These are phyloP conservation scores for Hanseniaspora nectarophila DNA, from an alignment of 805 yeast species.

Conservation along the genomic window DNA sequence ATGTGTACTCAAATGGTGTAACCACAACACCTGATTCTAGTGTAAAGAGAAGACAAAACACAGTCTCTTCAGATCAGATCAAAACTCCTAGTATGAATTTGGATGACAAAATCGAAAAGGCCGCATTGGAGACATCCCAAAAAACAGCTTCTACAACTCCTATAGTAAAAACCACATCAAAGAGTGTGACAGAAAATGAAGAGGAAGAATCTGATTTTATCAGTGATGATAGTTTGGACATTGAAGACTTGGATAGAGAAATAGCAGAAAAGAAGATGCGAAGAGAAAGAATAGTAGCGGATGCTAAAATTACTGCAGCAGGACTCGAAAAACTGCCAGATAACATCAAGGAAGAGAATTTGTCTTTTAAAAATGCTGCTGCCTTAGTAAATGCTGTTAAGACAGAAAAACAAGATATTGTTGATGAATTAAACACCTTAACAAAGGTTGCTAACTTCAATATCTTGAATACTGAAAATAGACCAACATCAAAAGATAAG, in stretches of 20 bases:
- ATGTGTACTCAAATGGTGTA: background rate
- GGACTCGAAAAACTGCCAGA: conserved; percentile 4
- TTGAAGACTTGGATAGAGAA: conserved; percentile 13
- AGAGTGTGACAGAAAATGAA: background rate
- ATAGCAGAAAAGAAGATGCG: conserved; percentile 9
- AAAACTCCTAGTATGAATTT: background rate
- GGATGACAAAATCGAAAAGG: background rate
- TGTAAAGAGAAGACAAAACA: background rate
- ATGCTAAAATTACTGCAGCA: background rate
- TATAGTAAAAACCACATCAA: background rate
- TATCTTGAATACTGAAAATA: background rate
- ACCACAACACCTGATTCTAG: background rate
- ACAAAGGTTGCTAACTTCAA: background rate
- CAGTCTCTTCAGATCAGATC: background rate
- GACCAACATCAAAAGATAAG: background rate
- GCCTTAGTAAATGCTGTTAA: background rate
- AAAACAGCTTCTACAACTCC: background rate
- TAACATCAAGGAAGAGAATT: background rate
- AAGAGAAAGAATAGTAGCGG: conserved; percentile 2
- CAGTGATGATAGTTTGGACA: conserved; percentile 11
- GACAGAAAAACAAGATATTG: background rate
- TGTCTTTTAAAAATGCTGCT: conserved; percentile 12
- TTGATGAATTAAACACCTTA: background rate
- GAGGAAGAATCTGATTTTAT: conserved; percentile 2
- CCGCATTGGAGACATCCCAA: background rate